Percentiles rank a stretch among this genome's conserved stretches.
These are phyloP conservation scores for Arthrobotrys iridis DNA, from an alignment of 2,329 filamentous ascomycete species.

Conservation along the genomic window DNA sequence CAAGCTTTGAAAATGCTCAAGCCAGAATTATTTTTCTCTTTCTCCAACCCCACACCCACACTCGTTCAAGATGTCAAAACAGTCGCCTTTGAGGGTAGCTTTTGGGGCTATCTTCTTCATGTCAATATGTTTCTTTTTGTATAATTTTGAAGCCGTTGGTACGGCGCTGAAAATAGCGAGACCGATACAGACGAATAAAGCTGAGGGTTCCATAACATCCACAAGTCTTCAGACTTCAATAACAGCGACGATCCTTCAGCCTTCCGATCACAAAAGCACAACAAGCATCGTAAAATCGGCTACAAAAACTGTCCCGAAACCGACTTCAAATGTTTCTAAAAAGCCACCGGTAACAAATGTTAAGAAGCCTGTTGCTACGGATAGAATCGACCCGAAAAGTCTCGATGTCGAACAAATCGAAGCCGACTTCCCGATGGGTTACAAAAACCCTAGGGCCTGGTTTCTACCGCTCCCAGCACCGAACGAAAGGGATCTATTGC, in stretches of 20 bases:
- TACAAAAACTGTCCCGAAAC: neutral
- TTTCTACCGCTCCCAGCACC: constrained; percentile 13
- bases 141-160: constrained; percentile 12
- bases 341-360: neutral
- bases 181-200: neutral
- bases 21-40: neutral
- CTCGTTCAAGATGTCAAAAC: neutral
- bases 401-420: constrained; percentile 51
- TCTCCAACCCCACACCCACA: neutral
- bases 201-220: neutral
- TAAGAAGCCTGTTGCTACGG: neutral
- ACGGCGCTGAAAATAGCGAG: neutral
- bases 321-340: neutral
- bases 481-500: neutral
- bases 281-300: neutral
- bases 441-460: constrained; percentile 32
- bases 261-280: too few relatives aligned
- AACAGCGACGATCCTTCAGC: neutral
- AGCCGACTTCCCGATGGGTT: constrained; percentile 42
- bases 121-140: constrained; percentile 24
- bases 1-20: neutral
- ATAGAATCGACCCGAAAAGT: constrained; percentile 7
- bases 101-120: constrained; percentile 31
- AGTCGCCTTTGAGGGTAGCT: constrained; percentile 18
- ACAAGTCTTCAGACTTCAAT: neutral